These are phyloP conservation scores for Verticillium albo-atrum DNA, from an alignment of 2,329 filamentous ascomycete species.

Conservation along the genomic window DNA sequence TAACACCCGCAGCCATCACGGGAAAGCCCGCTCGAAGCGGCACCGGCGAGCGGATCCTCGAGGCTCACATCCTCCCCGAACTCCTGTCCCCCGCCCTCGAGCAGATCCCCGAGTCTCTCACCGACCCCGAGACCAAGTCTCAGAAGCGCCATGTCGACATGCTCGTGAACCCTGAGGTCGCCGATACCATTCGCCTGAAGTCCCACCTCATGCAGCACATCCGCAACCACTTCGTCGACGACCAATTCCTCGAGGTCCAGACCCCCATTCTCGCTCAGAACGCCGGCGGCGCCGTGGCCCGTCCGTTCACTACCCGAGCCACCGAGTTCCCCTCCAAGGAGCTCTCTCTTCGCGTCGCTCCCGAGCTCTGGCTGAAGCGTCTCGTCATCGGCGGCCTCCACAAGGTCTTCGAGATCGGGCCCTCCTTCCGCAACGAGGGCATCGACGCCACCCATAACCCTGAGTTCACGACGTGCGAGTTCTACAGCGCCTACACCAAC, in stretches of 20 bases:
- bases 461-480: conserved; percentile 96
- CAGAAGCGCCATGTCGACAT: conserved; percentile 82
- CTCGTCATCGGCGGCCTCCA: conserved; percentile 86
- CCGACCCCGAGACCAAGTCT: conserved; percentile 67
- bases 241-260: conserved; percentile 78
- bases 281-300: conserved; percentile 82
- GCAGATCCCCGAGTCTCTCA: conserved; percentile 67
- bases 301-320: conserved; percentile 77
- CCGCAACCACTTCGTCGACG: conserved; percentile 66
- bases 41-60: conserved; percentile 72
- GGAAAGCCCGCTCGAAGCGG: conserved; percentile 67
- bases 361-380: conserved; percentile 92
- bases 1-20: conserved; percentile 50
- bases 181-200: conserved; percentile 69
- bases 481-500: conserved; percentile 83
- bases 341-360: conserved; percentile 80
- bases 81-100: conserved; percentile 76
- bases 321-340: conserved; percentile 70
- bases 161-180: conserved; percentile 65
- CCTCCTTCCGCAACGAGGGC: conserved; percentile 90
- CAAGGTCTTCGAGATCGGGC: conserved; percentile 87
- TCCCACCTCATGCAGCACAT: conserved; percentile 71
- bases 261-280: conserved; percentile 82
- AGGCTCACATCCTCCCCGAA: conserved; percentile 62
- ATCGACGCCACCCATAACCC: conserved; percentile 91